A percentile compares a stretch with the other conserved stretches of the same genome.
These are phyloP conservation scores for Nigrospora osmanthi DNA, from an alignment of 2,329 filamentous ascomycete genomes.

Conservation along the genomic window DNA sequence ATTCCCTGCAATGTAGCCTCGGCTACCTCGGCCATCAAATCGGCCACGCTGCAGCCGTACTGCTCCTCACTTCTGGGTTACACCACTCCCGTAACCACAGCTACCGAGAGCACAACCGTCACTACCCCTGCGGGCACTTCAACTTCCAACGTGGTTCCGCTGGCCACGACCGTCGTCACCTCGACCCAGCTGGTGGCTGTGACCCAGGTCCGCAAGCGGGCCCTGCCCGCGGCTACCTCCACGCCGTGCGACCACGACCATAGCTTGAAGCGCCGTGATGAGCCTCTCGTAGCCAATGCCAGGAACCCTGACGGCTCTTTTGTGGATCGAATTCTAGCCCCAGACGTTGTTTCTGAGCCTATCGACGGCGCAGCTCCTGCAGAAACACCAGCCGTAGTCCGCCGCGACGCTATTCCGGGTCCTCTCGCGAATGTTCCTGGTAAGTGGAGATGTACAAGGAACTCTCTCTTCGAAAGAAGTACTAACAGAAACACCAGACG, in stretches of 20 bases:
- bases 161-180: neutral
- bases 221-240: neutral
- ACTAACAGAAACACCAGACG: neutral
- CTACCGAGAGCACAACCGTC: neutral
- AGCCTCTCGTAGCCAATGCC: neutral
- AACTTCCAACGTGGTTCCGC: neutral
- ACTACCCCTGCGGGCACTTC: neutral
- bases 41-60: constrained; percentile 2
- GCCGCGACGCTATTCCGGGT: neutral
- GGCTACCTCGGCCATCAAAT: neutral
- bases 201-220: neutral
- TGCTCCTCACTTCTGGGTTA: constrained; percentile 1
- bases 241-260: neutral
- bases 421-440: neutral
- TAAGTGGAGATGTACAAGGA: neutral
- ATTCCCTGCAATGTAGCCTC: neutral
- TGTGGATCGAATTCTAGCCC: neutral
- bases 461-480: neutral
- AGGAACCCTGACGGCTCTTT: neutral
- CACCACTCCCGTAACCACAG: neutral
- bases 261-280: neutral
- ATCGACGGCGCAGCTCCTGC: no score
- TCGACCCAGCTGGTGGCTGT: neutral
- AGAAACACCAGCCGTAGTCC: neutral
- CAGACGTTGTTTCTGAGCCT: neutral